Conservation (phyloP, 192 early-diverging fungal genomes). For the Martensiomyces pterosporus region DNA sequence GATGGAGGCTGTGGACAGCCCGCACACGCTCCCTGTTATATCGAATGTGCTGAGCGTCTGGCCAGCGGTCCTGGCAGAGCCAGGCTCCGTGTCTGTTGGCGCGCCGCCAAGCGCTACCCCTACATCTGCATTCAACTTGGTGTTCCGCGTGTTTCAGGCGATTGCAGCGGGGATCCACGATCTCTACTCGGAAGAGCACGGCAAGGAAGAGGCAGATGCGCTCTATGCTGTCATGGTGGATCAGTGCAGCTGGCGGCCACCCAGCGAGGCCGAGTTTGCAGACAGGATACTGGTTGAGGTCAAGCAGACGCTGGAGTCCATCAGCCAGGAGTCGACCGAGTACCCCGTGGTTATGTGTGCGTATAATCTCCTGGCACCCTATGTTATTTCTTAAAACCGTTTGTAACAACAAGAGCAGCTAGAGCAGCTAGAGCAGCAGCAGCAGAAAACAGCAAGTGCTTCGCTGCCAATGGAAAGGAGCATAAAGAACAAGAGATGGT, state of each 20-base stretch:
- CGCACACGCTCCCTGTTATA: constrained; percentile 38
- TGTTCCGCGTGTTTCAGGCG: constrained; percentile 43
- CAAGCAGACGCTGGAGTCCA: constrained; percentile 6
- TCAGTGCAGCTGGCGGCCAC: constrained; percentile 36
- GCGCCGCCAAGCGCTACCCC: not conserved
- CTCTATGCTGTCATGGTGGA: constrained; percentile 45
- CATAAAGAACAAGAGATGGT: too few relatives aligned
- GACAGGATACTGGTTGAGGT: constrained; percentile 39
- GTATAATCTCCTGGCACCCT: constrained; percentile 37
- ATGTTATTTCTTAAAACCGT: constrained; percentile 7
- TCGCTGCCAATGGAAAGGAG: too few relatives aligned
- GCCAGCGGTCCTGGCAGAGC: constrained; percentile 22
- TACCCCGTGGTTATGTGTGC: constrained; percentile 43
- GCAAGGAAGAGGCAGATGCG: constrained; percentile 28
- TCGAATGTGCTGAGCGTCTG: constrained; percentile 35
- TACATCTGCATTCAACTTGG: constrained; percentile 11
- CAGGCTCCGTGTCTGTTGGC: too few relatives aligned
- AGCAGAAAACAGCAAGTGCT: too few relatives aligned
- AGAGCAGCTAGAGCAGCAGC: too few relatives aligned
- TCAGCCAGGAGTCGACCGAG: constrained; percentile 12
- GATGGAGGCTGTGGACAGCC: constrained; percentile 45
- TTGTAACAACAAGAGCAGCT: too few relatives aligned
- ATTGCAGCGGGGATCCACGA: constrained; percentile 45
- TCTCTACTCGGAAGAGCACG: constrained; percentile 37
- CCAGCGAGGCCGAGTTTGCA: constrained; percentile 45